phyloP scores from a whole-genome alignment of 441 rosid species.

The Hypseocharis bilobata region DNA sequence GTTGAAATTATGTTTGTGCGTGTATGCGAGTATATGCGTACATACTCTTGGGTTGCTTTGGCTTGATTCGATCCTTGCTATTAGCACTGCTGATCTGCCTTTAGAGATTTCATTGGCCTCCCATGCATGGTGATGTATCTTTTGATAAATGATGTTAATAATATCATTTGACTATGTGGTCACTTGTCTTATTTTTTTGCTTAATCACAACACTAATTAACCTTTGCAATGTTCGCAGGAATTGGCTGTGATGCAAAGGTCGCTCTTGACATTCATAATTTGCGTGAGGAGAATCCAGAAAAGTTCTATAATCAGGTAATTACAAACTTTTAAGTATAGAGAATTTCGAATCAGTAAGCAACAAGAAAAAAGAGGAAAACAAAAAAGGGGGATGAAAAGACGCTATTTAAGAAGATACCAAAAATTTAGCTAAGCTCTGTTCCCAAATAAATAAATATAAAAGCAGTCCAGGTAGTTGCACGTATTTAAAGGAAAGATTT shows the following conservation, averaged over 20 bases:
- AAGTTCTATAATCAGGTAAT: constrained; percentile 79
- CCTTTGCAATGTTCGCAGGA: constrained; percentile 36
- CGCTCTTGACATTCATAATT: constrained; percentile 85
- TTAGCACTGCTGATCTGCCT: no score
- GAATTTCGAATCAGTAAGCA: constrained; percentile 12
- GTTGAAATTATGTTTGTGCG: no score
- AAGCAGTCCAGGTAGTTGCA: background rate
- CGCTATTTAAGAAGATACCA: background rate
- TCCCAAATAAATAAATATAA: background rate
- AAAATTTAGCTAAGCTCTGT: background rate
- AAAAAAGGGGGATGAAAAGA: no score
- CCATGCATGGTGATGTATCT: no score
- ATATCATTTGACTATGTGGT: background rate
- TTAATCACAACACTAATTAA: constrained; percentile 9
- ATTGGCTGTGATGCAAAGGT: constrained; percentile 97
- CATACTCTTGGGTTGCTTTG: no score
- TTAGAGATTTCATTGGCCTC: no score
- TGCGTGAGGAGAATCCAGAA: constrained; percentile 91
- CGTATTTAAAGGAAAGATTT: no score
- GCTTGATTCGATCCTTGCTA: no score
- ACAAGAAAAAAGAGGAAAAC: background rate
- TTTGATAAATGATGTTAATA: background rate
- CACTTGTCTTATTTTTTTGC: background rate
- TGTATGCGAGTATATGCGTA: no score
- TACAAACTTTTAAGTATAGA: constrained; percentile 6